Percentiles rank a stretch among this genome's conserved stretches.
phyloP scores from a whole-genome alignment of 306 rosid genomes.

The Cucurbita pepo region DNA sequence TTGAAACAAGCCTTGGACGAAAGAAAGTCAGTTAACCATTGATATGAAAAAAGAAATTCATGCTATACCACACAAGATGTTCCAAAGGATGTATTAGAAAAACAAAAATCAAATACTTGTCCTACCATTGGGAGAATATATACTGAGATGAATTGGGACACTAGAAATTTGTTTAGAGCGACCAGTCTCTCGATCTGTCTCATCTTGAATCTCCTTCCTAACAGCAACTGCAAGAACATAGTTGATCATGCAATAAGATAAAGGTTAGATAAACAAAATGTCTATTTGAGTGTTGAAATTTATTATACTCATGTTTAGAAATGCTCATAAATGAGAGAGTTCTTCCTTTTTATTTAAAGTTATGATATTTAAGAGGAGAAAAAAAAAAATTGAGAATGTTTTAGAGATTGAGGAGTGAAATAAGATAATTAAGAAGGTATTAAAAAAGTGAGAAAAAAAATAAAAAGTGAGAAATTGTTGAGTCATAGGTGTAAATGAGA shows the following conservation, averaged over 20 bases:
- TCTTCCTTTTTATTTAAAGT: too few species aligned
- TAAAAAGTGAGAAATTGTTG: too few species aligned
- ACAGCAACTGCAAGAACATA: conserved; percentile 53
- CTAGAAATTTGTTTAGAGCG: conserved; percentile 63
- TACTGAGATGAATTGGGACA: conserved; percentile 91
- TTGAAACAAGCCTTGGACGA: neutral
- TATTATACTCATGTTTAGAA: too few species aligned
- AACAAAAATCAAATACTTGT: neutral
- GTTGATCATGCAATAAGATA: neutral
- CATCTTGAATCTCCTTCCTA: conserved; percentile 88
- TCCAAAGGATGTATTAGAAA: neutral
- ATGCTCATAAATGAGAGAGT: too few species aligned
- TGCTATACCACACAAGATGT: neutral
- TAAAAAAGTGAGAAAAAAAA: too few species aligned
- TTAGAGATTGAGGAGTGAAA: too few species aligned
- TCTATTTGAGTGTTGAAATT: too few species aligned
- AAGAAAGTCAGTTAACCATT: neutral
- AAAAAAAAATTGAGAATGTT: too few species aligned
- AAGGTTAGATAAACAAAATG: neutral
- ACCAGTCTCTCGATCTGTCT: conserved; percentile 97
- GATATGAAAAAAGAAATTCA: neutral
- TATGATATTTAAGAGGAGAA: too few species aligned
- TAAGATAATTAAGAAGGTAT: too few species aligned
- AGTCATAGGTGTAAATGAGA: too few species aligned
- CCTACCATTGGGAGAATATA: conserved; percentile 79